Percentiles rank a stretch among this genome's conserved stretches.
These are phyloP conservation scores for Penicillium sp. DNA, from an alignment of 2,329 filamentous ascomycete species.

Conservation along the genomic window DNA sequence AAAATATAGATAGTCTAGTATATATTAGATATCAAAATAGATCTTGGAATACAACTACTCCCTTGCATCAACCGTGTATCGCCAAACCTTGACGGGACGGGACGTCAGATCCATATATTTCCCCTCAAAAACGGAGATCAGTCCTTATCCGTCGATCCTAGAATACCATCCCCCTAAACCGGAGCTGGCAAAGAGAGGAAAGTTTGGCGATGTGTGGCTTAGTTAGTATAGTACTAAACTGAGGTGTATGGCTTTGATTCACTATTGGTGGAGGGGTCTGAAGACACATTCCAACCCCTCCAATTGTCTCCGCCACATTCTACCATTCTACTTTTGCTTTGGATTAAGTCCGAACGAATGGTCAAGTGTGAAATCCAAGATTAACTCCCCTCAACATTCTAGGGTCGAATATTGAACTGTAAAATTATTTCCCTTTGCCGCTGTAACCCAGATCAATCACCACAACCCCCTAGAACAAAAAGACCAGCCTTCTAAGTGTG, in stretches of 20 bases:
- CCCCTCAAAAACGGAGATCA: constrained; percentile 2
- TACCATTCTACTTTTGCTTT: background rate
- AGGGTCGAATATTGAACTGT: background rate
- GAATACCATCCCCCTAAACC: background rate
- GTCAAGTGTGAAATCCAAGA: background rate
- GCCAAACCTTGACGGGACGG: constrained; percentile 42
- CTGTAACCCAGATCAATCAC: constrained; percentile 3
- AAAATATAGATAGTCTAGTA: background rate
- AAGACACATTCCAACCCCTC: constrained; percentile 26
- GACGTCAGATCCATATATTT: constrained; percentile 22
- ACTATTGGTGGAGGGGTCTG: constrained; percentile 13
- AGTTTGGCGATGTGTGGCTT: constrained; percentile 23
- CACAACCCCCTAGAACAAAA: background rate
- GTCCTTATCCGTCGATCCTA: constrained; percentile 4
- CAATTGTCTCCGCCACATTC: constrained; percentile 22
- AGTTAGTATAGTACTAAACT: constrained; percentile 8
- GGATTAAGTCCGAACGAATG: background rate
- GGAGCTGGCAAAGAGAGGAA: constrained; percentile 13
- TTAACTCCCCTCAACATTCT: background rate
- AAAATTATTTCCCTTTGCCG: constrained; percentile 4
- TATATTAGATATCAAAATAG: background rate
- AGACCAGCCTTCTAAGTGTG: background rate
- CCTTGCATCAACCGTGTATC: constrained; percentile 34
- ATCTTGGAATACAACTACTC: background rate
- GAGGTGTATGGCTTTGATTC: constrained; percentile 2